Base-by-base conservation (phyloP, 208 protist genomes). In the Hexamita inflata region DNA sequence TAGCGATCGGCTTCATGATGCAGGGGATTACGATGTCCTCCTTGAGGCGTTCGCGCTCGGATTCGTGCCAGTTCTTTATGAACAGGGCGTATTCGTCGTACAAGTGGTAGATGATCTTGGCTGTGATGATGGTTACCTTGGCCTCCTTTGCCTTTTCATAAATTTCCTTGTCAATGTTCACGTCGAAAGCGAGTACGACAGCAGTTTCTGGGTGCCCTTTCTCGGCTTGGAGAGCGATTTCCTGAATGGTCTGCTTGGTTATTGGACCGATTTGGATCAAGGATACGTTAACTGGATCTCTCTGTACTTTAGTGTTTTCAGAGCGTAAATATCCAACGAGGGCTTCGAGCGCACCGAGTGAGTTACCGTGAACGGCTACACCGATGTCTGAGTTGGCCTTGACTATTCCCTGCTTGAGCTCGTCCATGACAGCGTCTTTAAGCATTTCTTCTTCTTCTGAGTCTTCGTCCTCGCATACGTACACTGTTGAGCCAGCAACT, bases 91-190 rank as follows among this genome's bases (percentile, higher is more conserved):
- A 98, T 79, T 83, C 81, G 79, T 99, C 94, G 61, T 95, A 95
- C 32, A 99, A 86, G 73, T 98, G 94, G 83, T 99, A 99, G 74
- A 99, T 99, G 77, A 98, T 97, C 58, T 98, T 89, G 15, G 93
- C 93, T 28, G 89, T 87, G 76, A 98, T 97, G 70, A 98, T 94
- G 28, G 82, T 81, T 26, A 99, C 93, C 0, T 91, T 88, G 40
- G 90, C 82, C 78, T 97, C 90, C 32, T 92, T 85, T 9, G 95
- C 93, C 39, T 93, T 86, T 9, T 92, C 88, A 38, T 90, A 73
- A 11, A 90, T 94, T 35, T 96, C 92, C 11, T 88, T 85, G 32
- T 89, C 90, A 35, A 98, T 81, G 26, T 74, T 61, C 26, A 99
- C 94, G 81, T 99, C 95, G 78, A 99, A 99, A 13, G 94, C 94